Evolutionary conservation across 345 rosid genomes (phyloP).

Genomic region (Lenwebbia sp.): DNA sequence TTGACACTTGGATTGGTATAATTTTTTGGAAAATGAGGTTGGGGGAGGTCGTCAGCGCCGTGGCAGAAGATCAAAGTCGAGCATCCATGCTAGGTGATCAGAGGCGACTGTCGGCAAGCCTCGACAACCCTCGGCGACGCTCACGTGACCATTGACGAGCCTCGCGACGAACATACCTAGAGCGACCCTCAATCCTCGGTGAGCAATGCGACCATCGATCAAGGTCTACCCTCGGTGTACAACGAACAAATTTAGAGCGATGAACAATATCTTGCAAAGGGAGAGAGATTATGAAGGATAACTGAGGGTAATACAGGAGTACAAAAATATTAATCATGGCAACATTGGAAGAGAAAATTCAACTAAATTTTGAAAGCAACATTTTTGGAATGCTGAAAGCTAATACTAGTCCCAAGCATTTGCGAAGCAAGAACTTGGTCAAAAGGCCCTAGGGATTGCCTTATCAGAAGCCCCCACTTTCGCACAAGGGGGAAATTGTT

Average conservation of each 20-base stretch:
- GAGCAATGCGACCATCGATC: neutral
- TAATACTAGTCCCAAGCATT: too few species aligned
- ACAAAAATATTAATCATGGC: too few species aligned
- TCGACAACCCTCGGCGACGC: neutral
- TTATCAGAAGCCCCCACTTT: too few species aligned
- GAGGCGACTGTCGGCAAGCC: neutral
- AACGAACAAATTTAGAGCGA: too few species aligned
- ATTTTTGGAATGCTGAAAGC: too few species aligned
- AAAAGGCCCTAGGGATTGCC: too few species aligned
- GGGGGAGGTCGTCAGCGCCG: neutral
- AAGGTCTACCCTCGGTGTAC: neutral
- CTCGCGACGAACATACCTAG: rapidly evolving
- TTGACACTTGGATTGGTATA: neutral
- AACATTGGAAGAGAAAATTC: too few species aligned
- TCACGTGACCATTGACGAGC: neutral
- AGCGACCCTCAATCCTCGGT: neutral
- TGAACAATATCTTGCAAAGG: too few species aligned
- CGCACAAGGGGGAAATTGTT: neutral
- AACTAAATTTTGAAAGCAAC: too few species aligned
- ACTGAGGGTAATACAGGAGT: too few species aligned
- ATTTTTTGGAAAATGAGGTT: neutral
- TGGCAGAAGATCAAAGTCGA: neutral
- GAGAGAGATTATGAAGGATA: too few species aligned
- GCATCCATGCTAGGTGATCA: neutral
- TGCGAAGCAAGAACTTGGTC: too few species aligned